Evolutionary conservation across 768 basidiomycete species (phyloP).

Genomic region (Psilocybe subaeruginosa): DNA sequence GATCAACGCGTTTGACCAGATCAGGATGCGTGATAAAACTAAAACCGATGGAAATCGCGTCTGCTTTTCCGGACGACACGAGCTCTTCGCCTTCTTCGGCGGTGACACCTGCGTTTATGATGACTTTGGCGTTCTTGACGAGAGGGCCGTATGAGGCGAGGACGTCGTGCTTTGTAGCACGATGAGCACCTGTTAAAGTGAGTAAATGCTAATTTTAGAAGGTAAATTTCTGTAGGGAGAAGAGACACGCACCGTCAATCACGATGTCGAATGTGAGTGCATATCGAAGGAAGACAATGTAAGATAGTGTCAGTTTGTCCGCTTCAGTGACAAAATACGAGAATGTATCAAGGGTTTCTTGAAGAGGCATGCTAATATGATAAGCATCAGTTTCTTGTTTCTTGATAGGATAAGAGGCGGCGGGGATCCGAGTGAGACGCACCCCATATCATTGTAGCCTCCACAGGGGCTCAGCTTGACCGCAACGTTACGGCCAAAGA

Average conservation of each 20-base stretch:
- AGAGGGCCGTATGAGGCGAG: slow-evolving; percentile 19
- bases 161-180: slow-evolving; percentile 23
- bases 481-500: slow-evolving; percentile 47
- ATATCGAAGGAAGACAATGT: slow-evolving; percentile 15
- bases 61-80: slow-evolving; percentile 33
- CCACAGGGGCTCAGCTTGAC: slow-evolving; percentile 46
- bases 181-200: slow-evolving; percentile 11
- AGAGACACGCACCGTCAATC: slow-evolving; percentile 3
- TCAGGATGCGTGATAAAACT: slow-evolving; percentile 42
- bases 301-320: slow-evolving; percentile 33
- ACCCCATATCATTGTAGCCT: slow-evolving; percentile 49
- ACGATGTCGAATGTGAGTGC: slow-evolving; percentile 1
- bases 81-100: slow-evolving; percentile 37
- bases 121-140: slow-evolving; percentile 22
- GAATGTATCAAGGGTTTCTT: slow-evolving; percentile 44
- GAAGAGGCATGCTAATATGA: slow-evolving; percentile 40
- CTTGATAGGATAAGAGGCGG: not conserved
- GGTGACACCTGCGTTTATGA: slow-evolving; percentile 19
- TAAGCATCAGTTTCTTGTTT: not conserved
- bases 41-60: slow-evolving; percentile 39
- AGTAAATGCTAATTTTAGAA: not conserved
- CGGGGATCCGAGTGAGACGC: not conserved
- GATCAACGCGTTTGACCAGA: slow-evolving; percentile 34
- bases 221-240: not conserved
- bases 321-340: slow-evolving; percentile 42